Evolutionary conservation across 2,329 filamentous ascomycete genomes (phyloP).

Genomic region (Sporothrix brunneoviolacea): DNA sequence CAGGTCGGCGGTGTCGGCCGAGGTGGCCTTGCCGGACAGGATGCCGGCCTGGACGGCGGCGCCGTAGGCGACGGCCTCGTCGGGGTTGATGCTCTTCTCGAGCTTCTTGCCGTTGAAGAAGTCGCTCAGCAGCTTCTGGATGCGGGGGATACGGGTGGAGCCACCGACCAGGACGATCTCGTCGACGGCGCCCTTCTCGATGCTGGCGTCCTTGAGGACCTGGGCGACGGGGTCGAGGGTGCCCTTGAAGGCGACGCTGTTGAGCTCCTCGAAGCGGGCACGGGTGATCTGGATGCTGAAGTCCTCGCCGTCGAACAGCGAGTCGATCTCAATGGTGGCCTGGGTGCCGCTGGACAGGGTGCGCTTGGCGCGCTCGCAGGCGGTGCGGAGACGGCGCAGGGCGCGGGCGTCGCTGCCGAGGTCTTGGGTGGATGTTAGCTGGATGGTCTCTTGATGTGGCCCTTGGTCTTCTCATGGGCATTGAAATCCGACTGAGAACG

Average conservation of each 20-base stretch:
- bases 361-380: constrained; percentile 99
- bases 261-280: constrained; percentile 97
- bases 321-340: constrained; percentile 98
- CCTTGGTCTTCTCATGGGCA: no score
- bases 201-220: constrained; percentile 84
- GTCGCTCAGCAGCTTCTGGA: constrained; percentile 98
- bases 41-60: constrained; percentile 98
- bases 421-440: constrained; percentile 33
- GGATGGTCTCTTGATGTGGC: no score
- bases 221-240: constrained; percentile 94
- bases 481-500: no score
- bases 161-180: constrained; percentile 99
- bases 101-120: constrained; percentile 99
- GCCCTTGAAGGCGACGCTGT: constrained; percentile 88
- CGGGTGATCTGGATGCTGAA: constrained; percentile 96
- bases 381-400: constrained; percentile 90
- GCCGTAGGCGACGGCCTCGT: constrained; percentile 98
- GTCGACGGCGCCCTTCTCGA: constrained; percentile 88
- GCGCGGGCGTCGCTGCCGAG: constrained; percentile 80
- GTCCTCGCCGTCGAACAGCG: constrained; percentile 95
- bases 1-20: constrained; percentile 87
- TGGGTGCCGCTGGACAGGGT: constrained; percentile 96
- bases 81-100: constrained; percentile 99
- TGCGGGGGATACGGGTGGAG: constrained; percentile 95
- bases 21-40: constrained; percentile 94